Conservation (phyloP, 1,284 basidiomycete genomes). For the Leccinum cinnamomeum region DNA sequence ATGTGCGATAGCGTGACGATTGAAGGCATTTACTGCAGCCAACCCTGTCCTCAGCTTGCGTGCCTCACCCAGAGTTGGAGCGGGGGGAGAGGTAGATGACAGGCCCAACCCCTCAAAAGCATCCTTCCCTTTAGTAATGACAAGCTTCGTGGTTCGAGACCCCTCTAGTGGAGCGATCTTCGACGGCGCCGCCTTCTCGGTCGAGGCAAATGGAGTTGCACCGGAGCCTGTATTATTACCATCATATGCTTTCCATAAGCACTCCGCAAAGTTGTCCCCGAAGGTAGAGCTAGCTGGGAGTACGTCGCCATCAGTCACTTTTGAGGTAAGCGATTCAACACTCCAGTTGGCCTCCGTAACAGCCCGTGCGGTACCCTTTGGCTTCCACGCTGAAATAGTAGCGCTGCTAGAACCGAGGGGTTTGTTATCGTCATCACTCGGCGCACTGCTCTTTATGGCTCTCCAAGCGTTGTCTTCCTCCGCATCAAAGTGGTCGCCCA, state of each 20-base stretch:
- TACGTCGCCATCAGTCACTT: constrained; percentile 24
- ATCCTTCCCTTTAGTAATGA: constrained; percentile 50
- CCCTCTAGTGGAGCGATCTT: constrained; percentile 30
- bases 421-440: constrained; percentile 27
- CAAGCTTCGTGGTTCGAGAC: constrained; percentile 30
- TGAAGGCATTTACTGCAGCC: constrained; percentile 45
- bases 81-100: constrained; percentile 42
- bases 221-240: constrained; percentile 26
- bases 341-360: constrained; percentile 50
- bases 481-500: constrained; percentile 43
- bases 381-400: constrained; percentile 35
- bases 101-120: constrained; percentile 77
- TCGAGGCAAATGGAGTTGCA: constrained; percentile 24
- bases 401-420: constrained; percentile 38
- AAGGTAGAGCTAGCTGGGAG: constrained; percentile 30
- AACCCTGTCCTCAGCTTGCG: constrained; percentile 67
- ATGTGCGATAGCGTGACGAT: constrained; percentile 22
- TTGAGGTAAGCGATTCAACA: constrained; percentile 32
- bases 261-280: constrained; percentile 58
- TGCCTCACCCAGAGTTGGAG: constrained; percentile 74
- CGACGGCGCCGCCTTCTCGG: constrained; percentile 24
- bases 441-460: constrained; percentile 31
- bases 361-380: constrained; percentile 19
- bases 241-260: constrained; percentile 52
- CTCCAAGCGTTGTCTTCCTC: constrained; percentile 60